Percentiles rank a stretch among this genome's conserved stretches.
phyloP scores from a whole-genome alignment of 1,284 basidiomycete genomes.

The Caloboletus firmus region DNA sequence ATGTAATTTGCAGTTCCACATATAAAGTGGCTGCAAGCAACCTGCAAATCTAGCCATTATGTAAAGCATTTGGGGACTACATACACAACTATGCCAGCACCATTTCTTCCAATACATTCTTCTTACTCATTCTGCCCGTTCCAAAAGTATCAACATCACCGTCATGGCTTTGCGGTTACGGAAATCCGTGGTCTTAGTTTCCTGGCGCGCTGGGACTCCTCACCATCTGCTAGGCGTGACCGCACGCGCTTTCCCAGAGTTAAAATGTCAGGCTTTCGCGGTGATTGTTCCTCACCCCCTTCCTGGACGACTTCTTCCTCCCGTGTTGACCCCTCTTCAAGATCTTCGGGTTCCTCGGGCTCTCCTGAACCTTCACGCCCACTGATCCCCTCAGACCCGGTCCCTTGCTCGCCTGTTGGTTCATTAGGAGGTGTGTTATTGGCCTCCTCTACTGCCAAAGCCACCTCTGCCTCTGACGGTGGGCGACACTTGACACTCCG shows the following conservation, averaged over 20 bases:
- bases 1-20: slow-evolving; percentile 7
- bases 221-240: slow-evolving; percentile 12
- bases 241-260: slow-evolving; percentile 22
- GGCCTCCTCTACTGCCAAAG: slow-evolving; percentile 19
- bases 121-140: background rate
- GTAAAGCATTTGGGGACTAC: background rate
- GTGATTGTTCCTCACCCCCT: background rate
- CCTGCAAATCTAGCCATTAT: background rate
- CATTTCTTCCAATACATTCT: background rate
- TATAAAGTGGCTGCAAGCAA: background rate
- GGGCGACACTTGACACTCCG: slow-evolving; percentile 25
- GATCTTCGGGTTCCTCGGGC: slow-evolving; percentile 13
- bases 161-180: slow-evolving; percentile 1
- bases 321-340: slow-evolving; percentile 6
- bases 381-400: background rate
- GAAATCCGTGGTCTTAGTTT: slow-evolving; percentile 19
- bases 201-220: slow-evolving; percentile 15
- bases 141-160: background rate
- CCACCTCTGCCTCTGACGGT: slow-evolving; percentile 26
- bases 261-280: background rate
- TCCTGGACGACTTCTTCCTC: slow-evolving; percentile 10
- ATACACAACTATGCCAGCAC: slow-evolving; percentile 1
- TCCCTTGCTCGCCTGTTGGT: background rate
- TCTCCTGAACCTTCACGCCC: slow-evolving; percentile 16
- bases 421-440: background rate